Percentiles rank a stretch among this genome's conserved stretches.
These are phyloP conservation scores for Colletotrichum neosansevieriae DNA, from an alignment of 2,329 filamentous ascomycete species.

Conservation along the genomic window DNA sequence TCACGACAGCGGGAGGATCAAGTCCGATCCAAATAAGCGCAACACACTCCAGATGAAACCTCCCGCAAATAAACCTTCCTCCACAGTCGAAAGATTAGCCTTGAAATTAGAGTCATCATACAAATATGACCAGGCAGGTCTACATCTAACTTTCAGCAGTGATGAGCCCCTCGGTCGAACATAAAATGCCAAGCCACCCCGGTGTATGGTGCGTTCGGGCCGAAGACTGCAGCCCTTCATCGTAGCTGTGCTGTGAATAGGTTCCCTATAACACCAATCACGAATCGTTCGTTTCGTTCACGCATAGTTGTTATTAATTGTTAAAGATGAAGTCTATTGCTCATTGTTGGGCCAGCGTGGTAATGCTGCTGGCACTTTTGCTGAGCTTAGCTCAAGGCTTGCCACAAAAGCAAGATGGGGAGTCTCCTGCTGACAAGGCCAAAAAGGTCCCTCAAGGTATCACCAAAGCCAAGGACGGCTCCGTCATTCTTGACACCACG, in stretches of 20 bases:
- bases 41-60: slow-evolving; percentile 19
- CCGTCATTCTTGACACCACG: slow-evolving; percentile 67
- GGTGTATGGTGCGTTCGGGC: rapidly evolving
- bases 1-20: neutral
- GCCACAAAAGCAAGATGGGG: neutral
- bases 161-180: neutral
- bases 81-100: neutral
- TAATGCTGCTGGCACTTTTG: neutral
- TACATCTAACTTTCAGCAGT: neutral
- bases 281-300: too few relatives aligned
- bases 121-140: neutral
- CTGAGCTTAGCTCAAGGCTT: neutral
- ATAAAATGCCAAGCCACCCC: neutral
- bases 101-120: neutral
- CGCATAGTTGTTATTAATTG: neutral
- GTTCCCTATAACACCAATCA: too few relatives aligned
- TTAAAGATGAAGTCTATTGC: neutral
- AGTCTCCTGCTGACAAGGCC: slow-evolving; percentile 46
- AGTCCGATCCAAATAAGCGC: neutral
- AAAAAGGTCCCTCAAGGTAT: slow-evolving; percentile 51
- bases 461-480: slow-evolving; percentile 63
- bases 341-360: neutral
- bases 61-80: slow-evolving; percentile 11
- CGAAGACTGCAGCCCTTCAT: too few relatives aligned
- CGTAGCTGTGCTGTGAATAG: too few relatives aligned